Percentiles rank a stretch among this genome's conserved stretches.
Conservation (phyloP, 2,329 filamentous ascomycete species). For the Beauveria caledonica region DNA sequence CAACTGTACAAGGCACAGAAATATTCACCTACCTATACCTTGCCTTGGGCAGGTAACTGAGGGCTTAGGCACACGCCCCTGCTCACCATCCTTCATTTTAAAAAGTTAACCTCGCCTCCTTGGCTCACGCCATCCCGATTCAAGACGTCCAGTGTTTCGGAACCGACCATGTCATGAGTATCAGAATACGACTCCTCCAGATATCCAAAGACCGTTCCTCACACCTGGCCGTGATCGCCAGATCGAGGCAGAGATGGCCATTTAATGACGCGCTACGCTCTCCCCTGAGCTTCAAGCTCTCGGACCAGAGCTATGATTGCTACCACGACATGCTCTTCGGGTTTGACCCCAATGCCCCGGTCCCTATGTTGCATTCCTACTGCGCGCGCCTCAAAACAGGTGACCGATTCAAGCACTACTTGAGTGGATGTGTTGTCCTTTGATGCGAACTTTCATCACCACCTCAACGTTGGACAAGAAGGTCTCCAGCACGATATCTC, state of each 20-base stretch:
- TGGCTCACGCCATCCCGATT: neutral
- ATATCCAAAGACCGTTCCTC: neutral
- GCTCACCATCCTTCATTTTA: neutral
- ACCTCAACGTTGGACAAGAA: no score
- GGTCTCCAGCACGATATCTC: no score
- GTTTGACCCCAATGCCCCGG: no score
- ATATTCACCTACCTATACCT: neutral
- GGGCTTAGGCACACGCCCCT: neutral
- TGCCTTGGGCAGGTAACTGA: neutral
- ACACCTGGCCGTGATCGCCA: neutral
- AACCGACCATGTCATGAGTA: neutral
- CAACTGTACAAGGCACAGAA: neutral
- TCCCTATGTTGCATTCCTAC: no score
- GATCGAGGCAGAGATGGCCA: neutral
- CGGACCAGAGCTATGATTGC: no score
- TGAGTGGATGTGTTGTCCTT: no score
- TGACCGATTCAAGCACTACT: no score
- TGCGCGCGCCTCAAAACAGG: no score
- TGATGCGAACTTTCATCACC: no score
- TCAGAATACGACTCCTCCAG: no score
- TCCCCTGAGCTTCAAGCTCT: neutral
- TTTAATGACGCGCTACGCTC: neutral
- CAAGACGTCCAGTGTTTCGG: slow-evolving; percentile 5
- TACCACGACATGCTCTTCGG: no score
- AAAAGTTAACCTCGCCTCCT: neutral